A percentile compares a stretch with the other conserved stretches of the same genome.
Evolutionary conservation across 768 basidiomycete species (phyloP).

Genomic region (Podaxis sp.): DNA sequence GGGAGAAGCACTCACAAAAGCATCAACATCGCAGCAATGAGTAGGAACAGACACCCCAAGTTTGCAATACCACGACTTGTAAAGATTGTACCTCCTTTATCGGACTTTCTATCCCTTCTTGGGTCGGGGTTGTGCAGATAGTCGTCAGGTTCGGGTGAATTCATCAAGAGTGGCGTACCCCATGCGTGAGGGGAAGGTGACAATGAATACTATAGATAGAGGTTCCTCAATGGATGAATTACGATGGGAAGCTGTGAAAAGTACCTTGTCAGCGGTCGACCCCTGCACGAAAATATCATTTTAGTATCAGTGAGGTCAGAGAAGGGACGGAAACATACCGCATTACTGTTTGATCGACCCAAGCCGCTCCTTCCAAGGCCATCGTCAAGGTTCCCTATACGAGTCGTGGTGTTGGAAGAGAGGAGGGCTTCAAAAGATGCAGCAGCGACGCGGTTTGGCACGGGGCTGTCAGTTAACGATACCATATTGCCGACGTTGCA

Average conservation of each 20-base stretch:
- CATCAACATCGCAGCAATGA: slow-evolving; percentile 44
- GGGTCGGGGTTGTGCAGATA: slow-evolving; percentile 65
- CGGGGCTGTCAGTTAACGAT: slow-evolving; percentile 2
- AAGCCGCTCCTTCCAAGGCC: neutral
- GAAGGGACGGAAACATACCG: neutral
- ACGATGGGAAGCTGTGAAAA: too few relatives aligned
- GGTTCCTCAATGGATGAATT: neutral
- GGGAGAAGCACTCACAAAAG: slow-evolving; percentile 49
- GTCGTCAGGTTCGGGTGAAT: slow-evolving; percentile 58
- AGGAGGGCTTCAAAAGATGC: slow-evolving; percentile 12
- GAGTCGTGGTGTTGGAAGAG: neutral
- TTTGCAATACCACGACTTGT: slow-evolving; percentile 65
- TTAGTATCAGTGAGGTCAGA: neutral
- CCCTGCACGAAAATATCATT: neutral
- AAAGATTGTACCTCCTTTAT: slow-evolving; percentile 56
- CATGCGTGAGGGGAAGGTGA: slow-evolving; percentile 49
- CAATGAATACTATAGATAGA: slow-evolving; percentile 33
- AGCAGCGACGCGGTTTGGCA: neutral
- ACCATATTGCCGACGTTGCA: slow-evolving; percentile 6
- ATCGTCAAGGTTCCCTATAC: neutral
- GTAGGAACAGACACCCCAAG: slow-evolving; percentile 60
- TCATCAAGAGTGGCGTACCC: slow-evolving; percentile 39
- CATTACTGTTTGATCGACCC: neutral
- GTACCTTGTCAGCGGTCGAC: slow-evolving; percentile 10
- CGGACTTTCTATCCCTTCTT: slow-evolving; percentile 48